A percentile compares a stretch with the other conserved stretches of the same genome.
Evolutionary conservation across 2,329 filamentous ascomycete species (phyloP).

Genomic region (Penicillium occitanis): DNA sequence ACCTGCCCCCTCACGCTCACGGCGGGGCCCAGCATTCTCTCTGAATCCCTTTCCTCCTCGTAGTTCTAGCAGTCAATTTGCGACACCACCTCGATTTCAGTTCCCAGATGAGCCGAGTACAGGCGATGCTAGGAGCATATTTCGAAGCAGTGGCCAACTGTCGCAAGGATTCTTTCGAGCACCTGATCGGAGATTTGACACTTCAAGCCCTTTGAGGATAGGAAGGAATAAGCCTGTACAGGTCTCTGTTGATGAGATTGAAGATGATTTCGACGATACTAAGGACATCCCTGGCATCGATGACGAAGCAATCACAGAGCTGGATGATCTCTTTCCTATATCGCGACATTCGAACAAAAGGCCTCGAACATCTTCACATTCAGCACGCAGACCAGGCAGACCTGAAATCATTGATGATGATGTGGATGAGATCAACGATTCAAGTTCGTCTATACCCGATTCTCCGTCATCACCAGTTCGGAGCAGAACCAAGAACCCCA

Average conservation of each 20-base stretch:
- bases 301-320: slow-evolving; percentile 26
- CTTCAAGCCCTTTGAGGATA: neutral
- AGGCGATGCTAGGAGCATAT: neutral
- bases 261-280: slow-evolving; percentile 13
- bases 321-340: slow-evolving; percentile 34
- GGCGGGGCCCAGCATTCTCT: slow-evolving; percentile 19
- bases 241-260: slow-evolving; percentile 6
- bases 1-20: neutral
- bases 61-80: slow-evolving; percentile 19
- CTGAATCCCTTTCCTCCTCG: slow-evolving; percentile 7
- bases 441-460: neutral
- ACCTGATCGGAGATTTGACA: neutral
- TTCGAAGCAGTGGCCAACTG: neutral
- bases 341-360: slow-evolving; percentile 33
- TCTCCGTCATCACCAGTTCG: neutral
- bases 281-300: slow-evolving; percentile 11
- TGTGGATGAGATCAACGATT: slow-evolving; percentile 5
- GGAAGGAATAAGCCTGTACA: neutral
- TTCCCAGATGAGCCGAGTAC: slow-evolving; percentile 1
- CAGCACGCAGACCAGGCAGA: neutral
- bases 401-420: neutral
- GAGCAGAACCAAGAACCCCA: neutral
- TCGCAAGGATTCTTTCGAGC: neutral
- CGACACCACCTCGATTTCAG: slow-evolving; percentile 20
- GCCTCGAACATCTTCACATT: slow-evolving; percentile 27